These are phyloP conservation scores for Gymnopilus junonius DNA, from an alignment of 768 basidiomycete genomes.

Conservation along the genomic window DNA sequence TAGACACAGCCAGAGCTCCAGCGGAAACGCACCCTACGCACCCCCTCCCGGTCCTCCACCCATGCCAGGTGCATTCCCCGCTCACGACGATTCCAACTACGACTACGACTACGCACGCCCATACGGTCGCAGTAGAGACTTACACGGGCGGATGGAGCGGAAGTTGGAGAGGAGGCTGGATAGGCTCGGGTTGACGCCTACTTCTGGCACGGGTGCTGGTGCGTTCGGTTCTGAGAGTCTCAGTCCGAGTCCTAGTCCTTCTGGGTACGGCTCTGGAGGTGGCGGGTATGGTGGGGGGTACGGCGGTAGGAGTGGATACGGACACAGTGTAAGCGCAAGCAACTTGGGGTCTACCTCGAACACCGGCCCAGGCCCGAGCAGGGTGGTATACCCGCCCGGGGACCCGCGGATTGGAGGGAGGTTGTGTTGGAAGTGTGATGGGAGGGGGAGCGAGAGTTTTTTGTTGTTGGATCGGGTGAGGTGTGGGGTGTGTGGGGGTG, in stretches of 20 bases:
- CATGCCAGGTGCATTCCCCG: background rate
- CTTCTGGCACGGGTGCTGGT: no score
- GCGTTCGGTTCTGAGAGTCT: no score
- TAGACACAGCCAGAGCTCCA: background rate
- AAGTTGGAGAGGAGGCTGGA: background rate
- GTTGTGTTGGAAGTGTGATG: slow-evolving; percentile 68
- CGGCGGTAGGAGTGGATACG: background rate
- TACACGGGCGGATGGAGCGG: background rate
- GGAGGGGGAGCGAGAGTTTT: slow-evolving; percentile 54
- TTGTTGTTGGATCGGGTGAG: slow-evolving; percentile 56
- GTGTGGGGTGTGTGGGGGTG: slow-evolving; percentile 65
- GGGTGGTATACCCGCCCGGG: background rate
- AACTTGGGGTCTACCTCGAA: no score
- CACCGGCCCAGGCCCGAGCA: background rate
- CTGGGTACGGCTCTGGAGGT: background rate
- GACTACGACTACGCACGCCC: no score
- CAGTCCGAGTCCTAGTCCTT: no score
- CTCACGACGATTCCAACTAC: background rate
- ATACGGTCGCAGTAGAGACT: no score
- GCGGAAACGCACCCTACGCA: background rate
- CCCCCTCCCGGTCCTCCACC: background rate
- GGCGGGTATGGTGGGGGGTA: background rate
- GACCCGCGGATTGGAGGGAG: slow-evolving; percentile 64
- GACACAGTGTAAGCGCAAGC: no score
- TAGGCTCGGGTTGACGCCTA: background rate